Conservation (phyloP, 169 alveolate genomes). For the Plasmodium vinckei region DNA sequence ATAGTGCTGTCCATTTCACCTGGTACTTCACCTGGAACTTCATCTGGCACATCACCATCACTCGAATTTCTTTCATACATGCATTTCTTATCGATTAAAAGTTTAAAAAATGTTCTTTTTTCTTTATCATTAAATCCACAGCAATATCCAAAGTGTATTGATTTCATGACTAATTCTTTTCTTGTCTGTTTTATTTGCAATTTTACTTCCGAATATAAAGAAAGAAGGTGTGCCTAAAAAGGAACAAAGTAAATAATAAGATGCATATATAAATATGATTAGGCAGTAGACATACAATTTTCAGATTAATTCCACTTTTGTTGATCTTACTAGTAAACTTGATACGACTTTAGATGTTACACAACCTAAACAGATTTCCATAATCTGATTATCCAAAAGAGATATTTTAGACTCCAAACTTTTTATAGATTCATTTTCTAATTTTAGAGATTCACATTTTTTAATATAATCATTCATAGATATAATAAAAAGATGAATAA, state of each 20-base stretch:
- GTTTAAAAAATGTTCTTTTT: slow-evolving; percentile 25
- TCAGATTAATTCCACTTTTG: background rate
- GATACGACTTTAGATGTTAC: background rate
- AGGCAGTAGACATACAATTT: background rate
- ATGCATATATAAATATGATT: background rate
- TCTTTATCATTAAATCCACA: slow-evolving; percentile 5
- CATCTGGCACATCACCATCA: background rate
- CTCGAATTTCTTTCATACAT: background rate
- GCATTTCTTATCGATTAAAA: slow-evolving; percentile 8
- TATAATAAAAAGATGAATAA: slow-evolving; percentile 8
- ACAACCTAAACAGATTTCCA: too few species aligned
- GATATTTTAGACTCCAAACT: background rate
- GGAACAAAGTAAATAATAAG: background rate
- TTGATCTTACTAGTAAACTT: background rate
- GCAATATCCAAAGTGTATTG: slow-evolving; percentile 25
- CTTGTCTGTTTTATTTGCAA: slow-evolving; percentile 5
- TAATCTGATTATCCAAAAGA: background rate
- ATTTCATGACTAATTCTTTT: slow-evolving; percentile 6
- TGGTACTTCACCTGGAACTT: background rate
- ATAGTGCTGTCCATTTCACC: background rate
- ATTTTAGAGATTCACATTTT: slow-evolving; percentile 2
- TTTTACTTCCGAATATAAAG: background rate
- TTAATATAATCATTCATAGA: slow-evolving; percentile 54
- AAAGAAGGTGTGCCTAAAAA: slow-evolving; percentile 7
- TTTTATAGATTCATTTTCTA: background rate